These are phyloP conservation scores for Solanum aculeatissimum DNA, from an alignment of 305 asterid genomes.

Conservation along the genomic window DNA sequence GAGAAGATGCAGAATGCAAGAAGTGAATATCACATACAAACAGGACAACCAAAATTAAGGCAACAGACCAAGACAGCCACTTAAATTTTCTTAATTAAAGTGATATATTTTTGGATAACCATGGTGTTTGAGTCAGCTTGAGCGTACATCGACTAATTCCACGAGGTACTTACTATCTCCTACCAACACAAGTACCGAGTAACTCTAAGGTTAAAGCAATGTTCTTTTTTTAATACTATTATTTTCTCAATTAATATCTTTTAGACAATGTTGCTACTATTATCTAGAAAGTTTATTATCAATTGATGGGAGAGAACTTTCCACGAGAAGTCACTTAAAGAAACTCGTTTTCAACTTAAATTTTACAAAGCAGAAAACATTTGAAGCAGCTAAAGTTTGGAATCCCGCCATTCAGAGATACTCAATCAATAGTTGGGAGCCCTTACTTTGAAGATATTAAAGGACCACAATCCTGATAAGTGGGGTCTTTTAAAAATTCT, in stretches of 20 bases:
- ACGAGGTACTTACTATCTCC: neutral
- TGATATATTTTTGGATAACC: neutral
- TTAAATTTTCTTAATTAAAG: neutral
- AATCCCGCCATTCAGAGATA: neutral
- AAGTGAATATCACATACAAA: neutral
- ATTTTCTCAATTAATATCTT: neutral
- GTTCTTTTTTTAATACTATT: neutral
- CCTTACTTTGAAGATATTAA: neutral
- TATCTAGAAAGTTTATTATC: neutral
- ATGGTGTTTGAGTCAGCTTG: too few relatives aligned
- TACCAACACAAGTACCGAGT: neutral
- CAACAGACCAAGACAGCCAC: neutral
- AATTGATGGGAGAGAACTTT: neutral
- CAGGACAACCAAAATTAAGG: neutral
- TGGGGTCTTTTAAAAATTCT: neutral
- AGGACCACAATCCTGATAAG: neutral
- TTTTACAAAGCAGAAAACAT: neutral
- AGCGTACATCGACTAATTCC: neutral
- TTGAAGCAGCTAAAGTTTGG: neutral
- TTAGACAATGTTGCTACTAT: neutral
- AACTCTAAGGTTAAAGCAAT: neutral
- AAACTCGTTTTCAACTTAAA: neutral
- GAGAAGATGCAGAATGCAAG: conserved; percentile 9
- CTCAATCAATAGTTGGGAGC: neutral
- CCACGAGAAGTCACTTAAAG: neutral